These are phyloP conservation scores for Paramecium primaurelia DNA, from an alignment of 73 alveolate species.

Conservation along the genomic window DNA sequence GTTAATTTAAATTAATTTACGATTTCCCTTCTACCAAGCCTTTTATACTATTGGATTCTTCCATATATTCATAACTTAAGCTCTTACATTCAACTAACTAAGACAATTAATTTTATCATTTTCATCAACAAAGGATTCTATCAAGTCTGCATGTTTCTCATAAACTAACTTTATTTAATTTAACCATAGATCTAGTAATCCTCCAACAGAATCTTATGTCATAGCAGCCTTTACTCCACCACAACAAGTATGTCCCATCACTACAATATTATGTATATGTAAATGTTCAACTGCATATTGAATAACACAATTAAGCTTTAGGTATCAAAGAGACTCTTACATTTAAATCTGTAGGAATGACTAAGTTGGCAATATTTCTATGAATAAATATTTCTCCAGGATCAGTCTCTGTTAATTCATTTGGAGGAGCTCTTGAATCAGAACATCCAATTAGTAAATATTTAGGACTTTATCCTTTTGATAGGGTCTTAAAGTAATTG, in stretches of 20 bases:
- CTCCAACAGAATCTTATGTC: background rate
- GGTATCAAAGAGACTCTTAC: background rate
- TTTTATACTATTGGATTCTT: slow-evolving; percentile 13
- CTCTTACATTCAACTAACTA: background rate
- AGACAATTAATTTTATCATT: slow-evolving; percentile 14
- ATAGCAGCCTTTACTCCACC: slow-evolving; percentile 65
- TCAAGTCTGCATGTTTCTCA: background rate
- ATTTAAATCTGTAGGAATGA: slow-evolving; percentile 56
- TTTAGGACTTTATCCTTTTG: slow-evolving; percentile 38
- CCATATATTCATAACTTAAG: slow-evolving; percentile 37
- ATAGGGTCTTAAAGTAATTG: background rate
- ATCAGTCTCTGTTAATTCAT: slow-evolving; percentile 48
- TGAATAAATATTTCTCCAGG: slow-evolving; percentile 62
- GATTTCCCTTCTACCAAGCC: slow-evolving; percentile 2
- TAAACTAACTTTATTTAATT: background rate
- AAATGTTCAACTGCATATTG: slow-evolving; percentile 56
- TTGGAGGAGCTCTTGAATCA: slow-evolving; percentile 64
- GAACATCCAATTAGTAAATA: slow-evolving; percentile 56
- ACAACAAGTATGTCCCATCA: slow-evolving; percentile 56
- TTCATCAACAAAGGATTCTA: background rate
- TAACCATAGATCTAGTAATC: slow-evolving; percentile 25
- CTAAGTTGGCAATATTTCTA: slow-evolving; percentile 54
- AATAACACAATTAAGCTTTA: slow-evolving; percentile 45
- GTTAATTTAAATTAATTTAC: background rate
- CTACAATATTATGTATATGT: slow-evolving; percentile 51